phyloP scores from a whole-genome alignment of 2,329 filamentous ascomycete species.

The Clathrospora elynae region DNA sequence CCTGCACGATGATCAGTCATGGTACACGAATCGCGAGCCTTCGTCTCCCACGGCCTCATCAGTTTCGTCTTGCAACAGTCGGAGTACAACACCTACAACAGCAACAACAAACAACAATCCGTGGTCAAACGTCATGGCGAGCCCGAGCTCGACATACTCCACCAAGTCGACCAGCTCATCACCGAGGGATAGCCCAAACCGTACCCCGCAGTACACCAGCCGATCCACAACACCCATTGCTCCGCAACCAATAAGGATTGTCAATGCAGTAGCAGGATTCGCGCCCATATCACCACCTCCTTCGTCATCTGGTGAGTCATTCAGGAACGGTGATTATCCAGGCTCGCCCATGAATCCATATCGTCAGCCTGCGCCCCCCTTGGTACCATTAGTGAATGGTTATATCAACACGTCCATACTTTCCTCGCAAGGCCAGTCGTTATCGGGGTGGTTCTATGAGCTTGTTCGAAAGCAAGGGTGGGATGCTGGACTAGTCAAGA shows the following conservation, averaged over 20 bases:
- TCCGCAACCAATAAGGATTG: conserved; percentile 44
- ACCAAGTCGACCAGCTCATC: conserved; percentile 40
- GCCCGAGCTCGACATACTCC: conserved; percentile 37
- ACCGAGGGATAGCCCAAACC: conserved; percentile 43
- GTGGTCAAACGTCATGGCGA: conserved; percentile 46
- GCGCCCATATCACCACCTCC: conserved; percentile 41
- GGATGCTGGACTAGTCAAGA: conserved; percentile 42
- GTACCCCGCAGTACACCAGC: conserved; percentile 47
- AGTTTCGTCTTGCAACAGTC: conserved; percentile 46
- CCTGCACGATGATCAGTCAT: conserved; percentile 46
- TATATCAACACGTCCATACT: conserved; percentile 46
- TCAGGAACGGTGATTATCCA: conserved; percentile 37
- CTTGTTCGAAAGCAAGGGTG: conserved; percentile 44
- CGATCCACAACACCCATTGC: conserved; percentile 47
- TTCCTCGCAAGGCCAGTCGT: conserved; percentile 45
- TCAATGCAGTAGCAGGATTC: conserved; percentile 42
- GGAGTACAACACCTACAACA: conserved; percentile 45
- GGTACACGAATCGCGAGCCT: conserved; percentile 42
- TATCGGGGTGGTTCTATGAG: conserved; percentile 47
- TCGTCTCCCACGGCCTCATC: conserved; percentile 49
- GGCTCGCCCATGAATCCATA: conserved; percentile 44
- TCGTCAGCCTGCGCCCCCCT: conserved; percentile 33
- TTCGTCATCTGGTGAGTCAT: conserved; percentile 37
- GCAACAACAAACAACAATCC: conserved; percentile 47
- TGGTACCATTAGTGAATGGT: conserved; percentile 43